Evolutionary conservation across 2,329 filamentous ascomycete genomes (phyloP), one percentile per base, ranked within the genome.

Genomic region (Xylariaceae sp.): DNA sequence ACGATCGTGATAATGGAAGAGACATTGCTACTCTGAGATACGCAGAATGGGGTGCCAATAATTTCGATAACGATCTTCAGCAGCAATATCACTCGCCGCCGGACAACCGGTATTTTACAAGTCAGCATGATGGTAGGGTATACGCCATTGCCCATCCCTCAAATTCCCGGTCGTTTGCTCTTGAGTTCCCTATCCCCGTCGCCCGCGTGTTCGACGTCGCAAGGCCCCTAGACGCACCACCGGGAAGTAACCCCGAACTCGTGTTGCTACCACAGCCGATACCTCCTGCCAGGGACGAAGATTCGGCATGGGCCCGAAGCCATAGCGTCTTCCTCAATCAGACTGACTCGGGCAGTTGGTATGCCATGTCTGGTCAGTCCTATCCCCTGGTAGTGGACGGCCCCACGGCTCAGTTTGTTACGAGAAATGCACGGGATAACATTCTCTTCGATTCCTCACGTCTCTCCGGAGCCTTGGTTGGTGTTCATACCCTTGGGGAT

Each of bases 31-130:
- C 89, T 0, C 82, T 99, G 62, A 91, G 85, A 61, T 99, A 95
- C 68, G 88, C 90, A 8, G 94, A 99, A 70, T 99, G 94, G 94
- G 86, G 85, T 0, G 89, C 91, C 11, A 99, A 99, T 71, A 95
- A 87, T 56, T 88, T 86, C 57, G 92, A 99, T 70, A 83, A 83
- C 60, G 94, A 99, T 68, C 82, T 99, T 5, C 85, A 90, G 64
- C 82, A 82, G 48, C 90, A 97, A 67, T 94, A 97, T 66, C 81
- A 80, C 11, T 74, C 77, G 8, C 90, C 91, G 0, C 86, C 91
- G 68, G 91, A 97, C 69, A 85, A 88, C 62, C 88, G 87, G 58
- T 96, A 97, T 71, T 86, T 97, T 49, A 92, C 92, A 62, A 89
- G 87, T 61, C 85, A 85, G 63, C 88, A 91, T 64, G 89, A 97